These are phyloP conservation scores for Aspergillus udagawae DNA, from an alignment of 2,329 filamentous ascomycete genomes.

Conservation along the genomic window DNA sequence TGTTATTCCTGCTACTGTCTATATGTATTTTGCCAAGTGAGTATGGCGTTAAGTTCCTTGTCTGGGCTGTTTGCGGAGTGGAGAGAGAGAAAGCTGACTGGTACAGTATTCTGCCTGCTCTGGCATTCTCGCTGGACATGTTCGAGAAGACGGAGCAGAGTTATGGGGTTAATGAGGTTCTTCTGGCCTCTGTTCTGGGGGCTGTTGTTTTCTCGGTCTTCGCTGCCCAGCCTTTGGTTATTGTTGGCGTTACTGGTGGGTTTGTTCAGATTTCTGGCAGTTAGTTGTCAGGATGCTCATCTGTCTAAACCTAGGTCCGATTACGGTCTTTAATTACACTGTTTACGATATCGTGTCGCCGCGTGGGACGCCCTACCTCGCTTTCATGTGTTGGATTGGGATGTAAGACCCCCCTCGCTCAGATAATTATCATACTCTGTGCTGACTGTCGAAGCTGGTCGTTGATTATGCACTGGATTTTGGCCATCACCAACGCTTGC, in stretches of 20 bases:
- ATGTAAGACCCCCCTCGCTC: constrained; percentile 48
- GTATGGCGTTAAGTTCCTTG: constrained; percentile 17
- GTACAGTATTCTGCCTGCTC: constrained; percentile 72
- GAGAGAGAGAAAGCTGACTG: constrained; percentile 7
- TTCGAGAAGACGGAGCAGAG: constrained; percentile 80
- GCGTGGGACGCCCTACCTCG: constrained; percentile 74
- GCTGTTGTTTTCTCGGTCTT: constrained; percentile 75
- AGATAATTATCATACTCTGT: not conserved
- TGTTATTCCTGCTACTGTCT: constrained; percentile 79
- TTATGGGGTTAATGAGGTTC: constrained; percentile 86
- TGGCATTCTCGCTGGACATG: constrained; percentile 91
- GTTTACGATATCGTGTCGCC: constrained; percentile 83
- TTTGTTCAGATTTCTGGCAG: not conserved
- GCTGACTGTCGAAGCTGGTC: constrained; percentile 60
- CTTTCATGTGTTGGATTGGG: constrained; percentile 90
- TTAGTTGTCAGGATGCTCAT: not conserved
- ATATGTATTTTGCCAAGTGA: constrained; percentile 95
- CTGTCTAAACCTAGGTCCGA: constrained; percentile 55
- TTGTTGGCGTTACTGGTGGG: constrained; percentile 78
- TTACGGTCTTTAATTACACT: constrained; percentile 92
- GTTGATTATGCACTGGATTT: constrained; percentile 75
- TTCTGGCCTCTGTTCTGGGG: constrained; percentile 79
- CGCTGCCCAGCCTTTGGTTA: constrained; percentile 80
- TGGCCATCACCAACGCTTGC: constrained; percentile 81
- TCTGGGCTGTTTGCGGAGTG: not conserved